Percentiles rank a stretch among this genome's conserved stretches.
These are phyloP conservation scores for Rubia yunnanensis DNA, from an alignment of 257 asterid genomes.

Conservation along the genomic window DNA sequence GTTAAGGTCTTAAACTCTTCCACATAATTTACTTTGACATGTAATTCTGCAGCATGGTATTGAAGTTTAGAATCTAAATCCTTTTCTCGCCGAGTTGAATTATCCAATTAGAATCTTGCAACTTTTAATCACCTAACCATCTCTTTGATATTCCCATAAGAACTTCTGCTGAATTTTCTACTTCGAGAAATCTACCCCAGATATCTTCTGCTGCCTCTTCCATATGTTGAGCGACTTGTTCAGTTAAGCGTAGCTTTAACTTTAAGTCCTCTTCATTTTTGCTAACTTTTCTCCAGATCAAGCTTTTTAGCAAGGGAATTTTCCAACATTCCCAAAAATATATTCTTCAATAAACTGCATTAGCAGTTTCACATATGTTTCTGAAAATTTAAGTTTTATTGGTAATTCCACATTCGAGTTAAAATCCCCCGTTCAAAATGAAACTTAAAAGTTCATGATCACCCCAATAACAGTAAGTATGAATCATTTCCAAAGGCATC, in stretches of 20 bases:
- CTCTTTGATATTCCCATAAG: slow-evolving; percentile 79
- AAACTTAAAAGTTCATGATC: background rate
- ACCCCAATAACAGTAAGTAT: background rate
- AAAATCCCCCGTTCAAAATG: slow-evolving; percentile 34
- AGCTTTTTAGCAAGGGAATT: slow-evolving; percentile 62
- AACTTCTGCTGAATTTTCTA: slow-evolving; percentile 65
- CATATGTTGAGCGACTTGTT: slow-evolving; percentile 68
- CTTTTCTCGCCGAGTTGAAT: slow-evolving; percentile 38
- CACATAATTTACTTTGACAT: slow-evolving; percentile 34
- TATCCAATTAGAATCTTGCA: slow-evolving; percentile 18
- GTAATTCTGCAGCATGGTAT: slow-evolving; percentile 32
- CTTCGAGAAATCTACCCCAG: slow-evolving; percentile 81
- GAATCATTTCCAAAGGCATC: background rate
- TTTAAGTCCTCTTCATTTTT: slow-evolving; percentile 70
- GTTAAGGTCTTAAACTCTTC: slow-evolving; percentile 32
- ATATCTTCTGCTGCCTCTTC: slow-evolving; percentile 91
- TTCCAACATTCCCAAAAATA: slow-evolving; percentile 61
- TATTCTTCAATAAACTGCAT: slow-evolving; percentile 38
- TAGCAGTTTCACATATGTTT: slow-evolving; percentile 35
- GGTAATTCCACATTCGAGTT: slow-evolving; percentile 31
- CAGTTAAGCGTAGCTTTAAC: slow-evolving; percentile 46
- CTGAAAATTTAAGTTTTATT: slow-evolving; percentile 23
- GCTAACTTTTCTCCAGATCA: slow-evolving; percentile 66
- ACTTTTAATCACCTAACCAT: slow-evolving; percentile 41
- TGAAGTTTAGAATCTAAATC: slow-evolving; percentile 29